Evolutionary conservation across 805 yeast genomes (phyloP), one percentile per base, ranked within the genome.

Genomic region (Ogataea haglerorum): DNA sequence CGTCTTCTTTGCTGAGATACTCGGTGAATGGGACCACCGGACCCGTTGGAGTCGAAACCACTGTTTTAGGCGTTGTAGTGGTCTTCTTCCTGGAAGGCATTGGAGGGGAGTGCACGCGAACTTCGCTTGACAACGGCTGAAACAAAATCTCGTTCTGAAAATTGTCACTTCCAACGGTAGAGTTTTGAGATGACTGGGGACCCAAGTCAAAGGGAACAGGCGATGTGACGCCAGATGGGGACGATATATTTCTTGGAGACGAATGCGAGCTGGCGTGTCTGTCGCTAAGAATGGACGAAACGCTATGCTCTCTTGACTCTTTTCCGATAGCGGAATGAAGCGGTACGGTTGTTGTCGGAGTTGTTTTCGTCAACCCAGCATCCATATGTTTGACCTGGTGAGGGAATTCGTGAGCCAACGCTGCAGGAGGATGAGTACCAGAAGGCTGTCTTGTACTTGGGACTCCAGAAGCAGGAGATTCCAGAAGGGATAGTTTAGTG

Each of bases 1-100:
- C 95, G 58, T 87, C 93, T 60, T 83, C 65, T 53, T 79, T 80
- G 40, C 77, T 75, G 43, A 85, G 69, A 58, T 78, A 85, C 49
- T 84, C 80, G 22, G 82, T 82, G 52, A 85, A 85, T 18, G 91
- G 91, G 1, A 81, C 81, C 13, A 81, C 79, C 1, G 86, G 84
- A 2, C 82, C 77, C 34, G 72, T 67, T 10, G 78, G 79, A 16
- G 78, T 63, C 14, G 77, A 73, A 30, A 80, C 78, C 3, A 78
- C 64, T 10, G 82, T 69, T 57, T 82, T 75, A 12, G 65, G 43
- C 16, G 57, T 51, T 14, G 70, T 64, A 45, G 63, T 67, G 22
- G 42, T 44, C 48, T 56, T 43, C 48, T 57, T 43, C 59, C 54
- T 43, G 48, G 54, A 27, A 42, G 41, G 25, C 29, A 43, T 39